These are phyloP conservation scores for Hymenoscyphus repandus DNA, from an alignment of 2,329 filamentous ascomycete genomes.

Conservation along the genomic window DNA sequence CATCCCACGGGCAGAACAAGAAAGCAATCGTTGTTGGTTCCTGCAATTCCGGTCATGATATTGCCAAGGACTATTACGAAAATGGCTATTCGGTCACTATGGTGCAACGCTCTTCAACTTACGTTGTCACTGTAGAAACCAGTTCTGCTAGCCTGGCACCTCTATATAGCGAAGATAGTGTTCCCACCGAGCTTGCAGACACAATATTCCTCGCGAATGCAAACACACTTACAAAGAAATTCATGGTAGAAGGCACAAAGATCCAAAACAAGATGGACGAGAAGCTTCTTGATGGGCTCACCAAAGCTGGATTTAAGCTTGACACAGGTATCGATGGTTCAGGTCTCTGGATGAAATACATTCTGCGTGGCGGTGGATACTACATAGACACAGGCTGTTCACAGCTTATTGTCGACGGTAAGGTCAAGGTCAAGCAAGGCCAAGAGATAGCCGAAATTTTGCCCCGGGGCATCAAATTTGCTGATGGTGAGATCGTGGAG, in stretches of 20 bases:
- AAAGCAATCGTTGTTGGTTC: constrained; percentile 62
- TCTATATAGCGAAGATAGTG: constrained; percentile 32
- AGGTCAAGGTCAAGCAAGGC: constrained; percentile 47
- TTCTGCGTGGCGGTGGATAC: constrained; percentile 54
- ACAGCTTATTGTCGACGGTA: constrained; percentile 47
- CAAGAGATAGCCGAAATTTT: constrained; percentile 42
- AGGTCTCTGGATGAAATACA: constrained; percentile 54
- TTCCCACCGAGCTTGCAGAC: constrained; percentile 61
- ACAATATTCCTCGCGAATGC: constrained; percentile 54
- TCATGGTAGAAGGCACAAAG: constrained; percentile 44
- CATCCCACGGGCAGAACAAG: constrained; percentile 42
- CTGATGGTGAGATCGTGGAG: constrained; percentile 41
- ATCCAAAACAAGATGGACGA: constrained; percentile 34
- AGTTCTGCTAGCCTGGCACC: constrained; percentile 40
- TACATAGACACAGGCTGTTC: constrained; percentile 52
- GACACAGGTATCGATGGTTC: constrained; percentile 51
- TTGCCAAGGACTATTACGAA: constrained; percentile 62
- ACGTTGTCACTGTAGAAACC: constrained; percentile 52
- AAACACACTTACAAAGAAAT: constrained; percentile 51
- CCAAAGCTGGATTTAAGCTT: constrained; percentile 51
- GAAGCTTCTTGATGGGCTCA: constrained; percentile 42
- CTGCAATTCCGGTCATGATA: constrained; percentile 66
- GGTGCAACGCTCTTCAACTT: constrained; percentile 62
- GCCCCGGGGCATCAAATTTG: constrained; percentile 33
- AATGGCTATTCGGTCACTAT: constrained; percentile 64